Base-by-base conservation (phyloP, 129 eudicot species). In the Arctium lappa region DNA sequence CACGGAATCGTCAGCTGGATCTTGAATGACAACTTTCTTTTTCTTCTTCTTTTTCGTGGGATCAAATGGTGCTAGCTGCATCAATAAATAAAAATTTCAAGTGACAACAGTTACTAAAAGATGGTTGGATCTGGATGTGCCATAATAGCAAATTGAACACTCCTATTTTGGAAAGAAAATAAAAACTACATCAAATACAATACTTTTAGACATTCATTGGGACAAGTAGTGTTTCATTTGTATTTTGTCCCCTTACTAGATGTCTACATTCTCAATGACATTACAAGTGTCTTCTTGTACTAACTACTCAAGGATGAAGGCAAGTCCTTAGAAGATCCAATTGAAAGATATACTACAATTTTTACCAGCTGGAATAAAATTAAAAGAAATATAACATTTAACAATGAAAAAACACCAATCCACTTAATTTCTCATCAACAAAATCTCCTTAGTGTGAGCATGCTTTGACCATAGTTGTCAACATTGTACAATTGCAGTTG, bases 21-120 rank as follows among this genome's bases (percentile, higher is more conserved):
- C 98, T 86, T 89, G 97, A 84, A 86, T 87, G 40, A 89, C 94
- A 8, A 88, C 94, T 86, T 94, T 92, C 90, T 95, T 95, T 90
- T 94, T 92, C 87, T 94, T 94, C 95, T 94, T 94, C 94, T 94
- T 94, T 73, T 95, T 92, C 12, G 97, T 74, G 37, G 97, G 94
- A 81, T 95, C 97, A 87, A 95, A 95, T 53, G 97, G 91, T 37
- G 90, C 91, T 84, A 95, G 87, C 98, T 95, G 89, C 87, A 85
- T 34, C 27, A 69, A 32, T 72, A 72, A 63, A 60, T 30, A 48
- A 60, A 56, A 18, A n/a, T 38, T 5, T 22, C 34, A 33, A 42
- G 7, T 81, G 32, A 10, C 29, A 46, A 74, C 29, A 66, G 8
- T 70, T 76, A 12, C 16, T 37, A 7, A 32, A 75, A 79, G 5